Conservation (phyloP, 805 yeast genomes). For the Ascoidea asiatica region DNA sequence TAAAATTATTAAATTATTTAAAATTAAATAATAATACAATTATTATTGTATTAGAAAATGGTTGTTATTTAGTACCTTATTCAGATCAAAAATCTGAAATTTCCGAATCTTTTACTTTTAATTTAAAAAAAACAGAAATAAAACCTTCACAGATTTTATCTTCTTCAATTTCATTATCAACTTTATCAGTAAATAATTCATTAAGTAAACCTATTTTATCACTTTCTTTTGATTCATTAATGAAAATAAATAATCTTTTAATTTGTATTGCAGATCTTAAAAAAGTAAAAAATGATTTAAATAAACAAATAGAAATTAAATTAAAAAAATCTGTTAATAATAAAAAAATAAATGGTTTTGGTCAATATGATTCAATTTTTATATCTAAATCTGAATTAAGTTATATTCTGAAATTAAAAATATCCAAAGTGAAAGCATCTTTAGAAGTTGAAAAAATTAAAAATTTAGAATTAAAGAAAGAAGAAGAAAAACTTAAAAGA, state of each 20-base stretch:
- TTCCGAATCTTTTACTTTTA: background rate
- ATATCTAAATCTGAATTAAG: background rate
- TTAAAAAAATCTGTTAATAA: background rate
- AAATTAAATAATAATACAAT: too few species aligned
- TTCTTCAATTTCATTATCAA: background rate
- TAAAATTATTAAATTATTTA: too few species aligned
- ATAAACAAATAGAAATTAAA: background rate
- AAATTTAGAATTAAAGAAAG: background rate
- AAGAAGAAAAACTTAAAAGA: background rate
- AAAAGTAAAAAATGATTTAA: conserved; percentile 6
- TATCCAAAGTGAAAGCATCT: background rate
- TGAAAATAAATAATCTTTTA: conserved; percentile 23
- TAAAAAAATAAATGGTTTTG: too few species aligned
- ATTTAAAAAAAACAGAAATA: background rate
- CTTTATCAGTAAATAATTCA: background rate
- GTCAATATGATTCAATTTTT: background rate
- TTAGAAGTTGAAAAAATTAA: background rate
- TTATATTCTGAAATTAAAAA: too few species aligned
- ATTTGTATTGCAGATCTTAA: conserved; percentile 20
- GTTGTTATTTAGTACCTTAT: background rate
- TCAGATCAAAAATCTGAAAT: background rate
- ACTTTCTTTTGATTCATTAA: conserved; percentile 23
- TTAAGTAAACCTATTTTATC: conserved; percentile 12
- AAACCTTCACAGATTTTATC: too few species aligned
- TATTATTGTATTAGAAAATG: background rate